These are phyloP conservation scores for Kalmanozyma brasiliensis DNA, from an alignment of 1,284 basidiomycete species.

Conservation along the genomic window DNA sequence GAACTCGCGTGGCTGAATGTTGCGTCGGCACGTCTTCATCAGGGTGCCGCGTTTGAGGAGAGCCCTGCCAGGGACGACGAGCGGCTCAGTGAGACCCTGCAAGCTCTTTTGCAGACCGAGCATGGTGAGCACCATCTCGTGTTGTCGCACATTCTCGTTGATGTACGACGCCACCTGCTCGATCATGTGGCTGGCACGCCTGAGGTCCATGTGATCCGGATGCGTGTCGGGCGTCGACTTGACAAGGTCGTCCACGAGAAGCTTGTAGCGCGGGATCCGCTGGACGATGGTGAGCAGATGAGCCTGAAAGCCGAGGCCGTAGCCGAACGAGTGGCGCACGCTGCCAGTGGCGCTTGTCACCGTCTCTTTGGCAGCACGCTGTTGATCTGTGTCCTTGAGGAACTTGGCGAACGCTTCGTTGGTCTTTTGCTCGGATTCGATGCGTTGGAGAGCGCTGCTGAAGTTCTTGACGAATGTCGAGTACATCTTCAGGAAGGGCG, in stretches of 20 bases:
- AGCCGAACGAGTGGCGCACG: slow-evolving; percentile 45
- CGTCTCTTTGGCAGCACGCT: slow-evolving; percentile 28
- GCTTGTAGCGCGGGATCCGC: slow-evolving; percentile 65
- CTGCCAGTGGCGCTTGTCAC: slow-evolving; percentile 15
- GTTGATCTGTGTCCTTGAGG: slow-evolving; percentile 56
- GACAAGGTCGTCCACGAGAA: slow-evolving; percentile 62
- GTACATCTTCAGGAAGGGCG: slow-evolving; percentile 68
- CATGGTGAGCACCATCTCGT: slow-evolving; percentile 64
- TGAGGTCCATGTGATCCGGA: slow-evolving; percentile 51
- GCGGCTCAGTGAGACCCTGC: slow-evolving; percentile 57
- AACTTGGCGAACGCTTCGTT: slow-evolving; percentile 61
- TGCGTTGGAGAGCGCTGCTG: slow-evolving; percentile 59
- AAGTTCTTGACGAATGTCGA: slow-evolving; percentile 67
- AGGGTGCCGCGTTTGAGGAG: slow-evolving; percentile 61
- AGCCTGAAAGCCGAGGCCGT: slow-evolving; percentile 64
- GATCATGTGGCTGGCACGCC: slow-evolving; percentile 51
- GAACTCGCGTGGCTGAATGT: slow-evolving; percentile 64
- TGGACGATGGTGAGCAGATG: slow-evolving; percentile 66
- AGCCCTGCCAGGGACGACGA: slow-evolving; percentile 61
- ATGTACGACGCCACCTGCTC: slow-evolving; percentile 63
- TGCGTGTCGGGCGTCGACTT: slow-evolving; percentile 58
- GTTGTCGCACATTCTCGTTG: slow-evolving; percentile 65
- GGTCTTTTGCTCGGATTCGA: slow-evolving; percentile 58
- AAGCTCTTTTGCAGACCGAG: slow-evolving; percentile 62
- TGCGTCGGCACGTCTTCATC: slow-evolving; percentile 63